Conservation (phyloP, 225 moss, liverwort and hornwort species). For the Physcomitrellopsis africana region DNA sequence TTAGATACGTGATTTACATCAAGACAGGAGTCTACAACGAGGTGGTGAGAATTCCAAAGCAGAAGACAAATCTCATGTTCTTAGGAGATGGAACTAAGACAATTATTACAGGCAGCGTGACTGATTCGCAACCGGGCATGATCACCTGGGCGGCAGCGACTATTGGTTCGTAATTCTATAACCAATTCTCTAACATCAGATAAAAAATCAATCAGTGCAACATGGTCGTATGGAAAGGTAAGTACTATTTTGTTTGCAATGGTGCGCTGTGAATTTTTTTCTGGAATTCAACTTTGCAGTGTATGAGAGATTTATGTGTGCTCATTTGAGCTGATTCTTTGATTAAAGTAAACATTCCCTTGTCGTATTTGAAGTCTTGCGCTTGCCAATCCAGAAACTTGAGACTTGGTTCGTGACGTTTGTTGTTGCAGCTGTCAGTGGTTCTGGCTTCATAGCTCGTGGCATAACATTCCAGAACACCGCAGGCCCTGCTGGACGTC, state of each 20-base stretch:
- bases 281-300: too few species aligned
- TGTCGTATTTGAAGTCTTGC: too few species aligned
- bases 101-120: conserved; percentile 75
- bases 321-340: too few species aligned
- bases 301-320: too few species aligned
- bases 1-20: conserved; percentile 75
- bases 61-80: conserved; percentile 71
- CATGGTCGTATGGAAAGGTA: too few species aligned
- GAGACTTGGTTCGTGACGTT: neutral
- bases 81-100: conserved; percentile 77
- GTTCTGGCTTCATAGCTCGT: conserved; percentile 67
- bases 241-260: neutral
- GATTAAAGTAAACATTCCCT: too few species aligned
- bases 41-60: conserved; percentile 58
- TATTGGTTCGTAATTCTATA: conserved; percentile 55
- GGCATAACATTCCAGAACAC: conserved; percentile 77
- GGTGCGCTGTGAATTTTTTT: neutral
- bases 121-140: conserved; percentile 63
- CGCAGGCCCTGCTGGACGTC: conserved; percentile 66
- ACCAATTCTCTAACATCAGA: neutral
- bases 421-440: conserved; percentile 60
- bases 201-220: neutral
- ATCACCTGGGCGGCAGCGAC: conserved; percentile 88
- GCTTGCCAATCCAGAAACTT: neutral
- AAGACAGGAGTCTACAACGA: conserved; percentile 72